These are phyloP conservation scores for Cornus suecica DNA, from an alignment of 148 eudicot species.

Conservation along the genomic window DNA sequence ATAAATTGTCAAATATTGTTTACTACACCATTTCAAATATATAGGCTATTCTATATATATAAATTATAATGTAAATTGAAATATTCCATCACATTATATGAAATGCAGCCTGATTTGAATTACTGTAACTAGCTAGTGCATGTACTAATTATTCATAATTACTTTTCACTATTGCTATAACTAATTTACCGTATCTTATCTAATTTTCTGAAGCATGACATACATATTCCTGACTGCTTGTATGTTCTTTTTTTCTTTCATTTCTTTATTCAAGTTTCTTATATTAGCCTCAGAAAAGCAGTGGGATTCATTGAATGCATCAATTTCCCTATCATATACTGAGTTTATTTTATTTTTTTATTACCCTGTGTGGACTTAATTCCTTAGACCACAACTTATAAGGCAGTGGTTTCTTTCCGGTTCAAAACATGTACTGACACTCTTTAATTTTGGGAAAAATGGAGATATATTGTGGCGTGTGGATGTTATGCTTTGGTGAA, in stretches of 20 bases:
- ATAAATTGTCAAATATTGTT: background rate
- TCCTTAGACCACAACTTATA: background rate
- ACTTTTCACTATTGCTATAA: background rate
- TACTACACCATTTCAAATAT: background rate
- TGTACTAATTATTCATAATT: background rate
- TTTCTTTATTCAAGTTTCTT: background rate
- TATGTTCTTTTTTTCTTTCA: background rate
- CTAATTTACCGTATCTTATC: background rate
- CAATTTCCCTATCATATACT: background rate
- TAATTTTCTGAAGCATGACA: background rate
- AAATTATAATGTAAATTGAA: background rate
- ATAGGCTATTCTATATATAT: background rate
- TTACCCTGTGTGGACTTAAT: background rate
- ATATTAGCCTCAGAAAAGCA: background rate
- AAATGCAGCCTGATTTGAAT: background rate
- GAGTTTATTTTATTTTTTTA: background rate
- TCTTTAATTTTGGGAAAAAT: too few species aligned
- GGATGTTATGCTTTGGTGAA: too few species aligned
- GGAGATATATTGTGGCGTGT: too few species aligned
- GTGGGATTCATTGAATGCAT: background rate
- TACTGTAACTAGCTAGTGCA: background rate
- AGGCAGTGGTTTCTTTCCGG: slow-evolving; percentile 2
- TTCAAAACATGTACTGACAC: background rate
- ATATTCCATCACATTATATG: background rate
- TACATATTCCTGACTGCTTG: background rate